Evolutionary conservation across 805 yeast genomes (phyloP).

Genomic region (Yamadazyma takamatsuzukensis): DNA sequence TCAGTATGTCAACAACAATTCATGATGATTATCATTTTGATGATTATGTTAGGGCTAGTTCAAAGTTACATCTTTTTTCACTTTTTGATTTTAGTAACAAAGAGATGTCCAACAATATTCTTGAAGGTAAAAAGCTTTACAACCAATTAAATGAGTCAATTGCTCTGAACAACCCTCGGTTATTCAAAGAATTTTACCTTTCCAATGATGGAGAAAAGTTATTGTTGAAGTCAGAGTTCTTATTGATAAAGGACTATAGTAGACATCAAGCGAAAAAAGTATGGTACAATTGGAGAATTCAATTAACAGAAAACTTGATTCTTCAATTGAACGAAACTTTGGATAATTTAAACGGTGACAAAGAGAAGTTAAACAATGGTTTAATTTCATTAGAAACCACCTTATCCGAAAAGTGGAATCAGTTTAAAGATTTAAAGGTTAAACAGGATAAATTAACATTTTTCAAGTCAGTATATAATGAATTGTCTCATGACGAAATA

Average conservation of each 20-base stretch:
- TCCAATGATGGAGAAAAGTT: slow-evolving; percentile 35
- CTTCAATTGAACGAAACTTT: slow-evolving; percentile 20
- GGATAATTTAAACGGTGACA: slow-evolving; percentile 8
- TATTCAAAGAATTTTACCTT: slow-evolving; percentile 47
- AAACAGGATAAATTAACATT: slow-evolving; percentile 17
- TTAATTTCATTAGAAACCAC: no score
- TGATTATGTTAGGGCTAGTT: slow-evolving; percentile 38
- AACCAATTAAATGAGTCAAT: slow-evolving; percentile 47
- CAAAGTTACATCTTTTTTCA: slow-evolving; percentile 42
- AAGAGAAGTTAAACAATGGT: slow-evolving; percentile 6
- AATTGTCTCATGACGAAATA: slow-evolving; percentile 9
- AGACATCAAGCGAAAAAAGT: slow-evolving; percentile 50
- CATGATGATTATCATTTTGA: slow-evolving; percentile 13
- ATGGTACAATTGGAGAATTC: slow-evolving; percentile 64
- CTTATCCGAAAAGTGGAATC: no score
- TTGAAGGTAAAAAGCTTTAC: slow-evolving; percentile 46
- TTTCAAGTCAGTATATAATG: slow-evolving; percentile 9
- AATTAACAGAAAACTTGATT: slow-evolving; percentile 45
- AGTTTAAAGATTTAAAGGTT: slow-evolving; percentile 10
- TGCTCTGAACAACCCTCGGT: slow-evolving; percentile 42
- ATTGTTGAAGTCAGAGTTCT: slow-evolving; percentile 46
- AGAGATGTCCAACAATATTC: slow-evolving; percentile 49
- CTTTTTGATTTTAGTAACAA: slow-evolving; percentile 52
- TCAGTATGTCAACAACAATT: slow-evolving; percentile 16
- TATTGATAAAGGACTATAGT: slow-evolving; percentile 47